Base-by-base conservation (phyloP, 257 asterid species). In the Solanum etuberosum region DNA sequence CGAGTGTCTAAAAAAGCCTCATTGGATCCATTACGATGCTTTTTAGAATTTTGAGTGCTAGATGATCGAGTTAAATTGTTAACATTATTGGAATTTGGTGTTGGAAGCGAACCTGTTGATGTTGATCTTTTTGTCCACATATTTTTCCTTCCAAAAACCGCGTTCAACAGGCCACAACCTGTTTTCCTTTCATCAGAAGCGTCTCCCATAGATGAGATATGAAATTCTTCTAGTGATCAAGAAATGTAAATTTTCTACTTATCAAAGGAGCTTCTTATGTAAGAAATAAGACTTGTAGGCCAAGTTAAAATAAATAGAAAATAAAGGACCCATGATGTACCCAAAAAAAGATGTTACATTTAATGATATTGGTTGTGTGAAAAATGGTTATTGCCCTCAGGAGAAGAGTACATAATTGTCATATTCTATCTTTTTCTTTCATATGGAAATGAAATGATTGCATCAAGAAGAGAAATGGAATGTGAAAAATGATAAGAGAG, bases 141-240 rank as follows among this genome's bases (percentile, higher is more conserved):
- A 37, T 88, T 91, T 34, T 91, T 92, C n/a, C 98, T 93, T 37
- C 99, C 97, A 48, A 96, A 95, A 89, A 95, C 94, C 23, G 92
- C 96, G 40, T 63, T 92, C 31, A 95, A 85, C 38, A 96, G 89
- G 74, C 98, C 98, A 90, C 99, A 96, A 12, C 98, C 96, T 25
- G 98, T 89, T 91, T 84, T 95, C 86, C 77, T 96, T 88, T 95
- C 97, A 27, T 93, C 92, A 76, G 95, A 88, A 73, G 80, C 16
- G 68, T 93, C 98, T 89, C 93, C 98, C 98, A 95, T 92, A 31
- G 18, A 78, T 63, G 34, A 25, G 15, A 68, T 51, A 74, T 71
- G 63, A 54, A 54, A 54, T 48, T 48, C 59, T 40, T 37, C 67
- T 80, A 18, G 29, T 34, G 38, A 27, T 85, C 12, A 70, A 48